Base-by-base conservation (phyloP, 306 rosid genomes). In the Chamaecrista fasciculata region DNA sequence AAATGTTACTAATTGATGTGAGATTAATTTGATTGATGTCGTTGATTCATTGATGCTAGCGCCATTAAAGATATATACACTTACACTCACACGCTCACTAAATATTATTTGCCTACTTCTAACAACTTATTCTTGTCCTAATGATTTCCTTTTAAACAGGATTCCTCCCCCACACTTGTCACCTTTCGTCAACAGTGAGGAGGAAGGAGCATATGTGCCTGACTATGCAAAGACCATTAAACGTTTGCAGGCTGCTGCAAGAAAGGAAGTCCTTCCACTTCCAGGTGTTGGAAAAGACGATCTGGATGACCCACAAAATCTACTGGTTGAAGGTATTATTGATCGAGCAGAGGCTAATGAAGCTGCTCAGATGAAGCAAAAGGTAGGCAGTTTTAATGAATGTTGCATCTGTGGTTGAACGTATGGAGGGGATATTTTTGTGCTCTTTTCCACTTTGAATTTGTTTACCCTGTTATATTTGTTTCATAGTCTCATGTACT, bases 121-220 rank as follows among this genome's bases (percentile, higher is more conserved):
- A 4, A 14, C 10, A 11, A 8, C 11, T 18, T 29, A 7, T 20
- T 49, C 31, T 58, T n/a, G 33, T 9, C 25, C 48, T 28, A 69
- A 40, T 43, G 55, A 47, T 31, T 50, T 60, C 62, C 20, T 34
- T 63, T 65, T 48, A 53, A 52, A 78, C 84, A 91, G 99, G 86
- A 76, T 76, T 71, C 96, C 90, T 67, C 99, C 96, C 11, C 96
- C 97, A 7, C 96, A 91, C 76, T 78, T 94, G 84, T 94, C 99
- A 7, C 99, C 99, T 43, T 94, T 94, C 62, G 83, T 94, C 63
- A 82, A 91, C 81, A 78, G 87, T 23, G 94, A 88, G 14, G 90
- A 84, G 9, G 92, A 86, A 81, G 97, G 86, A 68, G 97, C 89
- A 2, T 85, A 94, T 63, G 87, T 91, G 70, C 99, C 99, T 1